phyloP scores from a whole-genome alignment of 257 asterid genomes.

The Leonotis leonurus region DNA sequence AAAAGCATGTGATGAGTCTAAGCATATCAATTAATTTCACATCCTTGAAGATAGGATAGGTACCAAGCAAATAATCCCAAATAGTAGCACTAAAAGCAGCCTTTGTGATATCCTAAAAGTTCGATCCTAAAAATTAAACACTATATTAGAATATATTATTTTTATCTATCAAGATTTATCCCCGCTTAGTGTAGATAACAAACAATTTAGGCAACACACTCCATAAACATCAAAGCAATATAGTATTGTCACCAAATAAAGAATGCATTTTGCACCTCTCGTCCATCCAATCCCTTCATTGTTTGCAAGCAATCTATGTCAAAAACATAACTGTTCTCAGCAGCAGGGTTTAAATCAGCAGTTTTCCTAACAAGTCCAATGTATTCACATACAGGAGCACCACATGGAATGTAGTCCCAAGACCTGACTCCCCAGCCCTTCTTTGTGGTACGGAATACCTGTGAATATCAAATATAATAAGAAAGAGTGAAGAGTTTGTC shows the following conservation, averaged over 20 bases:
- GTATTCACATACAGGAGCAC: constrained; percentile 81
- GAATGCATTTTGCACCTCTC: constrained; percentile 50
- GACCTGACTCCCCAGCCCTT: constrained; percentile 95
- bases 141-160: no score
- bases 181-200: no score
- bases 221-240: background rate
- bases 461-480: constrained; percentile 4
- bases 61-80: no score
- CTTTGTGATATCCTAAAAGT: no score
- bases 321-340: constrained; percentile 61
- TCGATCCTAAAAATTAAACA: no score
- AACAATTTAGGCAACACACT: background rate
- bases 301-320: constrained; percentile 89
- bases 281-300: constrained; percentile 79
- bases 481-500: background rate
- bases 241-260: background rate
- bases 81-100: no score
- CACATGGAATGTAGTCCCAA: constrained; percentile 84
- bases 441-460: constrained; percentile 78
- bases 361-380: constrained; percentile 58
- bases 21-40: no score
- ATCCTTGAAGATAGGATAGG: no score
- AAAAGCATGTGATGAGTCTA: no score
- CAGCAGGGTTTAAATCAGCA: constrained; percentile 41
- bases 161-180: no score